Percentiles rank a stretch among this genome's conserved stretches.
phyloP scores from a whole-genome alignment of 2,329 filamentous ascomycete species.

The Talaromyces sp. region DNA sequence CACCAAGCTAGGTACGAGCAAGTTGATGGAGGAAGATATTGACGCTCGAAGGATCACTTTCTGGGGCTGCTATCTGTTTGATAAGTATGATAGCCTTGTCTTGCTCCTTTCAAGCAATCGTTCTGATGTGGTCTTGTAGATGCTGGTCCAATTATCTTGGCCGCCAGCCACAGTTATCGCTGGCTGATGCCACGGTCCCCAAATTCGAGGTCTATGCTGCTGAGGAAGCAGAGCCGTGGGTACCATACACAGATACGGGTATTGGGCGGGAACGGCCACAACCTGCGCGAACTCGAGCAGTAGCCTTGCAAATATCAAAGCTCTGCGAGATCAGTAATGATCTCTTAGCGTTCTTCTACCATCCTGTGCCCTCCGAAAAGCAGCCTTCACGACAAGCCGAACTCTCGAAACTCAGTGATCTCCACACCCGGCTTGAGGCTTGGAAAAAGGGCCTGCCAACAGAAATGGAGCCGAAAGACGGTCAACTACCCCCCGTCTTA shows the following conservation, averaged over 20 bases:
- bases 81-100: conserved; percentile 58
- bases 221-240: conserved; percentile 83
- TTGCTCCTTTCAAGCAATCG: neutral
- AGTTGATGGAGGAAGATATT: conserved; percentile 74
- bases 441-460: conserved; percentile 81
- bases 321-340: conserved; percentile 94
- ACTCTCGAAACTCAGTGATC: conserved; percentile 85
- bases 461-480: conserved; percentile 85
- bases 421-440: conserved; percentile 83
- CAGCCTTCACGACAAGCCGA: conserved; percentile 72
- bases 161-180: conserved; percentile 79
- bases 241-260: conserved; percentile 80
- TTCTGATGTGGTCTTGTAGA: conserved; percentile 32
- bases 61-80: conserved; percentile 97
- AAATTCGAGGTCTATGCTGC: conserved; percentile 87
- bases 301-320: conserved; percentile 74
- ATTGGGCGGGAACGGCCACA: conserved; percentile 69
- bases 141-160: conserved; percentile 98
- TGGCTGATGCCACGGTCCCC: conserved; percentile 73
- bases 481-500: conserved; percentile 77
- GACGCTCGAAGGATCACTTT: conserved; percentile 90
- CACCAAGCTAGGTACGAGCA: conserved; percentile 58
- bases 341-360: conserved; percentile 84
- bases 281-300: conserved; percentile 75
- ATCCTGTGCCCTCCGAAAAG: conserved; percentile 63